Evolutionary conservation across 2,329 filamentous ascomycete genomes (phyloP).

Genomic region (Colletotrichum zoysiae): DNA sequence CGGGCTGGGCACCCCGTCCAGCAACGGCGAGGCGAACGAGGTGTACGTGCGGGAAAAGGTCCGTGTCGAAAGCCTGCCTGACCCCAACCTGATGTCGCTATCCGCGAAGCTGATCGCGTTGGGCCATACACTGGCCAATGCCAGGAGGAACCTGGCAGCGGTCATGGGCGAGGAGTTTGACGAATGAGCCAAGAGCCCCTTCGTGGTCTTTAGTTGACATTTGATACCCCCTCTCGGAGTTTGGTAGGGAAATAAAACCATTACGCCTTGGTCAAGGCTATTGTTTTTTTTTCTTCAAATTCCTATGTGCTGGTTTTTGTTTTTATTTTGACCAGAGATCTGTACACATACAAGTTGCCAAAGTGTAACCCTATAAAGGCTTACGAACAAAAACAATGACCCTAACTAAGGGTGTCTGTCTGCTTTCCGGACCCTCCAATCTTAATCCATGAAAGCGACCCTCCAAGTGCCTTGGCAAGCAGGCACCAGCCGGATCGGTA

Average conservation of each 20-base stretch:
- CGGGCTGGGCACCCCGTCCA: constrained; percentile 34
- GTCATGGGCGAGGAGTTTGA: constrained; percentile 76
- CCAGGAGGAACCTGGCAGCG: constrained; percentile 78
- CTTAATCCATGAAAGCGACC: background rate
- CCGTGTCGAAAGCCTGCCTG: constrained; percentile 82
- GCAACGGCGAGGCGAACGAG: constrained; percentile 58
- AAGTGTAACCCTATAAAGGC: background rate
- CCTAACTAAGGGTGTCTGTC: background rate
- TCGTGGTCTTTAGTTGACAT: constrained; percentile 14
- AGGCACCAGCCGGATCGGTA: background rate
- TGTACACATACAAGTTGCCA: constrained; percentile 35
- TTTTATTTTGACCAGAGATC: constrained; percentile 19
- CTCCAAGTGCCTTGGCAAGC: background rate
- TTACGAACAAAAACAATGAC: background rate
- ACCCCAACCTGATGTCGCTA: constrained; percentile 86
- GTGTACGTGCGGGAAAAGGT: constrained; percentile 93
- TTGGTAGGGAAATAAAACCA: constrained; percentile 1
- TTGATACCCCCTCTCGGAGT: constrained; percentile 45
- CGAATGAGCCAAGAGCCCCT: constrained; percentile 40
- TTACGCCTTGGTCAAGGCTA: constrained; percentile 1
- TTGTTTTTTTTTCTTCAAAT: constrained; percentile 30
- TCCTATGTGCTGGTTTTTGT: constrained; percentile 36
- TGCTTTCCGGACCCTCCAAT: background rate
- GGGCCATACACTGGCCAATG: constrained; percentile 77
- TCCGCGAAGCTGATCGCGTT: constrained; percentile 86